Conservation (phyloP, 768 basidiomycete genomes). For the Suillus subalutaceus region DNA sequence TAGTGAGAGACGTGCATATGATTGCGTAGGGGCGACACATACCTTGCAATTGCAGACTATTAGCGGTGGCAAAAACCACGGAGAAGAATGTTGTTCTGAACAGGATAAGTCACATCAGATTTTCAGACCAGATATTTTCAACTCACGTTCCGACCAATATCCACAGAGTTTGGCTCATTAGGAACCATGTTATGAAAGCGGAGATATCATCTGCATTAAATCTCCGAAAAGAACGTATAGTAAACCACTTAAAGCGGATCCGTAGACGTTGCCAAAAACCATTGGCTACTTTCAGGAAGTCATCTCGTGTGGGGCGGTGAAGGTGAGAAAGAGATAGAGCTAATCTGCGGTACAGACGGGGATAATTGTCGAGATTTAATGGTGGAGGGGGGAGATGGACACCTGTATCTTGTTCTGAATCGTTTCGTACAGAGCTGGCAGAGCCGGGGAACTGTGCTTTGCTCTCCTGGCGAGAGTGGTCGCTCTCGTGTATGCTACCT, state of each 20-base stretch:
- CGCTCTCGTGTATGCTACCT: constrained; percentile 5
- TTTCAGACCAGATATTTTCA: neutral
- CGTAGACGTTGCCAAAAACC: constrained; percentile 90
- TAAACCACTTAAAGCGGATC: constrained; percentile 97
- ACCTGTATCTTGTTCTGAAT: neutral
- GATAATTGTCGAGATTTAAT: constrained; percentile 66
- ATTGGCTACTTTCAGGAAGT: constrained; percentile 83
- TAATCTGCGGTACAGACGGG: constrained; percentile 79
- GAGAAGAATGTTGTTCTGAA: constrained; percentile 93
- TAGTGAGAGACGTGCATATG: constrained; percentile 3
- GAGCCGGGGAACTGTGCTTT: constrained; percentile 12
- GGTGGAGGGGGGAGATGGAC: constrained; percentile 25
- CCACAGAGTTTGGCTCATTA: constrained; percentile 96
- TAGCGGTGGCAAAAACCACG: constrained; percentile 85
- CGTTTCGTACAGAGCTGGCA: constrained; percentile 8
- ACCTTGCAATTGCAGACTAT: constrained; percentile 88
- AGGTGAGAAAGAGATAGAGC: constrained; percentile 77
- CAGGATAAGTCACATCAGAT: constrained; percentile 10
- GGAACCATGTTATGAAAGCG: constrained; percentile 93
- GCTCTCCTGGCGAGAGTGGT: neutral
- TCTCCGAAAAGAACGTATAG: constrained; percentile 89
- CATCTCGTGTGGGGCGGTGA: constrained; percentile 83
- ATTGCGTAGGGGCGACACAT: constrained; percentile 19
- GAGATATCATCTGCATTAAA: constrained; percentile 98
- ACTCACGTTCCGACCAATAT: constrained; percentile 78